Evolutionary conservation across 345 rosid genomes (phyloP).

Genomic region (Adansonia digitata): DNA sequence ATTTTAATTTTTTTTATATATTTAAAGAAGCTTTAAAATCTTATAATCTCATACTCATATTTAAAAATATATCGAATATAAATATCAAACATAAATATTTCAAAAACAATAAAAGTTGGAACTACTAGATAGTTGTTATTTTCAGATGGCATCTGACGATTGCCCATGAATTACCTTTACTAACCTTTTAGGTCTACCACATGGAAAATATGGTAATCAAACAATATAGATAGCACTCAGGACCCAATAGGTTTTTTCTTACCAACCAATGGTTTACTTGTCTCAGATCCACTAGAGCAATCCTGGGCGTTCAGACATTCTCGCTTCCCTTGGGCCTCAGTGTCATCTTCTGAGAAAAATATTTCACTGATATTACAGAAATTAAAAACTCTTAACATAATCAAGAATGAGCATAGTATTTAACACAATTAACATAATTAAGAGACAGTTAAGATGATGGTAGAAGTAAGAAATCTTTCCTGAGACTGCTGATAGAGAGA

Average conservation of each 20-base stretch:
- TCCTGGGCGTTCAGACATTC: constrained; percentile 30
- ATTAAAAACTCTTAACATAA: not conserved
- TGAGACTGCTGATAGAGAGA: too few species aligned
- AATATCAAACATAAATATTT: too few species aligned
- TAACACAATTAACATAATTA: too few species aligned
- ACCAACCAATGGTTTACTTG: constrained; percentile 40
- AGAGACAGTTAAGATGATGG: not conserved
- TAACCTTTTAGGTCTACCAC: too few species aligned
- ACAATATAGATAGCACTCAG: not conserved
- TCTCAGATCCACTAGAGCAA: constrained; percentile 29
- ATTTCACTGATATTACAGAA: not conserved
- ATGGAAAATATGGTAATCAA: not conserved
- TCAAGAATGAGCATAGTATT: not conserved
- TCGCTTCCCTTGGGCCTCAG: constrained; percentile 32
- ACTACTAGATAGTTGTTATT: too few species aligned
- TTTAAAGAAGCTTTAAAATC: too few species aligned
- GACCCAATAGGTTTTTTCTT: constrained; percentile 18
- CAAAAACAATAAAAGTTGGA: too few species aligned
- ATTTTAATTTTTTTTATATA: too few species aligned
- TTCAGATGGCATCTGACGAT: too few species aligned
- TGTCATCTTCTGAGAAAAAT: constrained; percentile 53
- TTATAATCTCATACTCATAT: too few species aligned
- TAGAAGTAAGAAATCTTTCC: constrained; percentile 29
- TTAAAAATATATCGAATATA: too few species aligned
- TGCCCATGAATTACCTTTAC: too few species aligned